Evolutionary conservation across 495 filamentous ascomycete species (phyloP).

Genomic region (Chaetomidium leptoderma): DNA sequence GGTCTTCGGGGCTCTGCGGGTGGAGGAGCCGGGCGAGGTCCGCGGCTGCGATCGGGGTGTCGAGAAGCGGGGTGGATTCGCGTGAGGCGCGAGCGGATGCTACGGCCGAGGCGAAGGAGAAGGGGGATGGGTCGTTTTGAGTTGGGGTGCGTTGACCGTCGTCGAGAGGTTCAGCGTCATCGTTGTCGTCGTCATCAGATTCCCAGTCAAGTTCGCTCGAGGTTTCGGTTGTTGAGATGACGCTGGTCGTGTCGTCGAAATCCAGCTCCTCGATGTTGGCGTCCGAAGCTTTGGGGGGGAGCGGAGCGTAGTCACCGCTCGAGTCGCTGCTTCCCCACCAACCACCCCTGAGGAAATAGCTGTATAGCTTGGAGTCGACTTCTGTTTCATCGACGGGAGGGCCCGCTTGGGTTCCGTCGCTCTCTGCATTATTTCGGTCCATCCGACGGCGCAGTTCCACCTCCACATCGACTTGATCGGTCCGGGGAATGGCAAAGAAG

Average conservation of each 20-base stretch:
- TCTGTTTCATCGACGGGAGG: slow-evolving; percentile 53
- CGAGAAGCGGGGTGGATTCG: slow-evolving; percentile 55
- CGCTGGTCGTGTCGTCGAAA: slow-evolving; percentile 76
- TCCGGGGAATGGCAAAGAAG: slow-evolving; percentile 52
- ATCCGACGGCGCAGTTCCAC: slow-evolving; percentile 61
- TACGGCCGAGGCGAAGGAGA: slow-evolving; percentile 16
- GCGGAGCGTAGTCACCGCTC: slow-evolving; percentile 63
- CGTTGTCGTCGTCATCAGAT: slow-evolving; percentile 38
- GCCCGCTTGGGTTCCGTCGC: slow-evolving; percentile 11
- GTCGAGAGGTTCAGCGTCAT: slow-evolving; percentile 35
- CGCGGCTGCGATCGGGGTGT: slow-evolving; percentile 59
- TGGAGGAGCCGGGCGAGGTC: slow-evolving; percentile 79
- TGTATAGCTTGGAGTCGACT: slow-evolving; percentile 68
- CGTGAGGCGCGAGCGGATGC: slow-evolving; percentile 35
- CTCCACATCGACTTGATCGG: slow-evolving; percentile 72
- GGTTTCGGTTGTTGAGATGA: slow-evolving; percentile 56
- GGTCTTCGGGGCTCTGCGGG: slow-evolving; percentile 70
- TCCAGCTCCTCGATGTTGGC: slow-evolving; percentile 42
- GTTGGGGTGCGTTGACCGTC: slow-evolving; percentile 77
- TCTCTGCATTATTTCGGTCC: slow-evolving; percentile 18
- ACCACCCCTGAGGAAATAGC: slow-evolving; percentile 72
- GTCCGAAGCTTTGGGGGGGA: neutral
- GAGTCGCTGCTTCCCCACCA: slow-evolving; percentile 78
- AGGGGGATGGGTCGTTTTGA: slow-evolving; percentile 27
- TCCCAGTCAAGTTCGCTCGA: slow-evolving; percentile 54